These are phyloP conservation scores for Aethionema arabicum DNA, from an alignment of 345 rosid species.

Conservation along the genomic window DNA sequence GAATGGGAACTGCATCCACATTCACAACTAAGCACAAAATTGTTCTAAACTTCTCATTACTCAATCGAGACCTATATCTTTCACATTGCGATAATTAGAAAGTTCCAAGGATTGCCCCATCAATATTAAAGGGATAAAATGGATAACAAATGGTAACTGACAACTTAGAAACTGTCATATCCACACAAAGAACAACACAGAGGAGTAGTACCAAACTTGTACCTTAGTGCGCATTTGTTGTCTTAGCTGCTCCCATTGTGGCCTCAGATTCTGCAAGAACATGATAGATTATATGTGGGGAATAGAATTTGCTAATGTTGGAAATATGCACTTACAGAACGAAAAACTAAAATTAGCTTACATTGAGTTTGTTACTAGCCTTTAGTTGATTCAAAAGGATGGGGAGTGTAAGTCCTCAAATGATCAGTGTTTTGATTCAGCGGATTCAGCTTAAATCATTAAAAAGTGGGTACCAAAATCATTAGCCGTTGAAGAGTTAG, in stretches of 20 bases:
- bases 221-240: conserved; percentile 41
- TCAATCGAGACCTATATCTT: conserved; percentile 8
- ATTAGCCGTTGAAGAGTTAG: conserved; percentile 89
- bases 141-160: background rate
- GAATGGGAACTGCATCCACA: background rate
- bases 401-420: conserved; percentile 48
- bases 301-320: background rate
- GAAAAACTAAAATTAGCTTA: conserved; percentile 25
- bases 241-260: conserved; percentile 44
- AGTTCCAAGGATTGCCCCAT: background rate
- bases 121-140: background rate
- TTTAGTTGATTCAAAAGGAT: conserved; percentile 46
- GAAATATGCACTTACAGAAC: background rate
- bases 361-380: conserved; percentile 46
- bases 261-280: conserved; percentile 44
- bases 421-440: conserved; percentile 44
- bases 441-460: too few relatives aligned
- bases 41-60: background rate
- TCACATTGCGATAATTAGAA: background rate
- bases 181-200: conserved; percentile 18
- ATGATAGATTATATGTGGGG: conserved; percentile 4
- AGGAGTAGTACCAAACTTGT: conserved; percentile 1
- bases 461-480: too few relatives aligned
- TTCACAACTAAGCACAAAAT: conserved; percentile 11
- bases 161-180: conserved; percentile 1